Conservation (phyloP, 768 basidiomycete species). For the Boletus sp. region DNA sequence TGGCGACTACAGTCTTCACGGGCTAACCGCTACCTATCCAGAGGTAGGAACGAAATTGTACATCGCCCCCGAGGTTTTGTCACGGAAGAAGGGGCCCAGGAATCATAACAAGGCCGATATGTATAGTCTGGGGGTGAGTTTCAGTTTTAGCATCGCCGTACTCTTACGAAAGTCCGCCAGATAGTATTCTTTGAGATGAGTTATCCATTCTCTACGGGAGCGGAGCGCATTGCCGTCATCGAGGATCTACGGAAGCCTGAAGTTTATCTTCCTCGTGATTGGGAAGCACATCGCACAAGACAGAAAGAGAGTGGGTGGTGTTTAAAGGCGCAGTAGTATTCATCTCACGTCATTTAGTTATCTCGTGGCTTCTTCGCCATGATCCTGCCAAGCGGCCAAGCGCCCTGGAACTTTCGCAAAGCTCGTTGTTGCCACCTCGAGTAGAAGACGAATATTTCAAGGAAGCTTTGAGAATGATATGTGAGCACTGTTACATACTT, state of each 20-base stretch:
- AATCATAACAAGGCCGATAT: constrained; percentile 91
- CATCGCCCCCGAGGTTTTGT: constrained; percentile 89
- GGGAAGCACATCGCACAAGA: constrained; percentile 59
- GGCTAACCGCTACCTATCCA: constrained; percentile 25
- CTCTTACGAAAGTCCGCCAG: constrained; percentile 37
- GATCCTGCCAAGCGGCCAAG: constrained; percentile 76
- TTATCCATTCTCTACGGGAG: constrained; percentile 73
- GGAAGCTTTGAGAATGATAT: constrained; percentile 72
- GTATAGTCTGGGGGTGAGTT: constrained; percentile 85
- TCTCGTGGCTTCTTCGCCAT: constrained; percentile 78
- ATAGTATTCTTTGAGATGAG: constrained; percentile 99
- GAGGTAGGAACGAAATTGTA: constrained; percentile 91
- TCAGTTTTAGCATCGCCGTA: neutral
- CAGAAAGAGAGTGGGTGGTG: constrained; percentile 67
- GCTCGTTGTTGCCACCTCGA: constrained; percentile 68
- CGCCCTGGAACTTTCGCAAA: constrained; percentile 81
- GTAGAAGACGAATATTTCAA: constrained; percentile 88
- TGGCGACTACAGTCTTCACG: neutral
- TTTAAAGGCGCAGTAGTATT: neutral
- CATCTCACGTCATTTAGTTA: constrained; percentile 47
- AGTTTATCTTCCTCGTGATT: constrained; percentile 74
- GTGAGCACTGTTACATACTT: constrained; percentile 36
- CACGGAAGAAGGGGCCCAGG: constrained; percentile 56
- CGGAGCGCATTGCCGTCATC: constrained; percentile 82
- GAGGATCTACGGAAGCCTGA: constrained; percentile 71